Base-by-base conservation (phyloP, 2,329 filamentous ascomycete genomes). In the Dactylellina parvicollis region DNA sequence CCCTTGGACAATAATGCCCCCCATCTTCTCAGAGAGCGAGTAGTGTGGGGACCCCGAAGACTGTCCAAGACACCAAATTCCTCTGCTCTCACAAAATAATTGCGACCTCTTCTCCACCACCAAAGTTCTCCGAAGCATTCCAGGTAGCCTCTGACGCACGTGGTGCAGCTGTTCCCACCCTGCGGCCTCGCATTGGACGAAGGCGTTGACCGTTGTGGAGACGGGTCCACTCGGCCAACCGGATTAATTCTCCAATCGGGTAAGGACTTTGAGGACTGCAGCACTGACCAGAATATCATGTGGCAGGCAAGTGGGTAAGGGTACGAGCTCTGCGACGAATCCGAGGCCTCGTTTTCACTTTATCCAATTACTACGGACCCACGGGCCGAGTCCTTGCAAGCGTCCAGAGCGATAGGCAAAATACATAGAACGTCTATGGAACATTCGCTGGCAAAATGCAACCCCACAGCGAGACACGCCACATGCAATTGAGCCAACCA, bases 401-500 rank as follows among this genome's bases (percentile, higher is more conserved):
- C 10, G 50, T 2, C 5, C 8, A 22, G 3, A n/a, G 3, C 49
- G 57, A 72, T 64, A 66, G 69, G 69, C 69, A 73, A 73, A 73
- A 65, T n/a, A n/a, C n/a, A n/a, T 73, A 47, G 69, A 73, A 73
- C 50, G 8, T 59, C 55, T 59, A 59, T 73, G 69, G 69, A 73
- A 73, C 55, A 65, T 73, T 73, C 69, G 69, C 60, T 73, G 69
- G 69, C 69, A 73, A 66, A 73, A 73, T 65, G 12, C 36, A 40
- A 66, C 60, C 60, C 69, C 69, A 73, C 59, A 65, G 16, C 16
- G 16, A 65, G 67, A 62, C 66, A 64, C 38, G 50, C 57, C 50
- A 64, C 50, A 52, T 16, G 4, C 34, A 12, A 34, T 22, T 42
- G 20, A 36, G 57, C 69, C 59, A 73, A 66, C 60, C 69, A 73